Conservation (phyloP, 2,329 filamentous ascomycete species). For the Talaromyces atroroseus region DNA sequence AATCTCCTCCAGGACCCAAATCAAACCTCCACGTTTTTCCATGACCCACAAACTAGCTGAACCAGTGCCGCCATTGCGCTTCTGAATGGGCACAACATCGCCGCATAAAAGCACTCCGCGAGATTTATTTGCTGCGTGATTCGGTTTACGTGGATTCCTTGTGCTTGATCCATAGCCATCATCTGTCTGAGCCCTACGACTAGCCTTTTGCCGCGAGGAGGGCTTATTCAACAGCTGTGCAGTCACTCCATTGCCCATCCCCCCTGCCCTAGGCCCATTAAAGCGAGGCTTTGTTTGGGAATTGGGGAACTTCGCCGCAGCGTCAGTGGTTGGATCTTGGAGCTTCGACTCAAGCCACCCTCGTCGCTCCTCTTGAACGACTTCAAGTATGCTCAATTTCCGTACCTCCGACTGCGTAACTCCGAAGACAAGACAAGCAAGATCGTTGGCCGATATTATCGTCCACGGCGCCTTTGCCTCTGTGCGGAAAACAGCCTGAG, state of each 20-base stretch:
- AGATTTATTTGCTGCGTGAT: slow-evolving; percentile 70
- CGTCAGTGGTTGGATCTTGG: slow-evolving; percentile 55
- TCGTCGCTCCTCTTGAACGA: slow-evolving; percentile 82
- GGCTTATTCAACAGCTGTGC: slow-evolving; percentile 84
- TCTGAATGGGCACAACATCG: slow-evolving; percentile 96
- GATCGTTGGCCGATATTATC: slow-evolving; percentile 90
- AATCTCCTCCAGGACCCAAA: slow-evolving; percentile 98
- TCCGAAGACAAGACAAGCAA: slow-evolving; percentile 97
- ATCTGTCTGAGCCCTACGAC: slow-evolving; percentile 51
- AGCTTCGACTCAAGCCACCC: slow-evolving; percentile 87
- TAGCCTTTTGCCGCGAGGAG: slow-evolving; percentile 47
- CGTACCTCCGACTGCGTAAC: slow-evolving; percentile 93
- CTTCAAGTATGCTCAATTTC: slow-evolving; percentile 90
- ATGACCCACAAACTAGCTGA: slow-evolving; percentile 98
- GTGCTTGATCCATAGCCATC: slow-evolving; percentile 50
- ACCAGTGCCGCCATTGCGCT: slow-evolving; percentile 84
- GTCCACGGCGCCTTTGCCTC: slow-evolving; percentile 87
- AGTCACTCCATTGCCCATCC: slow-evolving; percentile 78
- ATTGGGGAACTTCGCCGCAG: slow-evolving; percentile 27
- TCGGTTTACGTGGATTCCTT: slow-evolving; percentile 50
- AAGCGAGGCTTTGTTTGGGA: slow-evolving; percentile 34
- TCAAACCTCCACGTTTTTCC: slow-evolving; percentile 86
- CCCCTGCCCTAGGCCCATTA: slow-evolving; percentile 37
- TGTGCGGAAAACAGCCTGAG: slow-evolving; percentile 97
- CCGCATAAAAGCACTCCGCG: slow-evolving; percentile 88